Evolutionary conservation across 768 basidiomycete genomes (phyloP).

Genomic region (Tulasnella sp.): DNA sequence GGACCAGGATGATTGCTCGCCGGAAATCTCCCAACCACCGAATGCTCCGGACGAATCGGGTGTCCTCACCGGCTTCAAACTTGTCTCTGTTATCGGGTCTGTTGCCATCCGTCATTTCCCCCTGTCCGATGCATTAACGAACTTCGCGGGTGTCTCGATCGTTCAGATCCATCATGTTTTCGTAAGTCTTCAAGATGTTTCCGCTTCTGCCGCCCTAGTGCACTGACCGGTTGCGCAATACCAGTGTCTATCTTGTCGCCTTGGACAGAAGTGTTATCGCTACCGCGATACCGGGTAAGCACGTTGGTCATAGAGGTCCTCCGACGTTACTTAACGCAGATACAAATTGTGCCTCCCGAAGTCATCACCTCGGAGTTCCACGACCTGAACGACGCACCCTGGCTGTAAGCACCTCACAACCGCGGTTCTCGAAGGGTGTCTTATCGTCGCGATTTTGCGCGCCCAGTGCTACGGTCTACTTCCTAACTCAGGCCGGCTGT

Average conservation of each 20-base stretch:
- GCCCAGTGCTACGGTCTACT: slow-evolving; percentile 4
- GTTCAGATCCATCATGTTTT: background rate
- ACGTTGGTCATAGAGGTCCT: background rate
- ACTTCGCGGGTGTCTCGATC: background rate
- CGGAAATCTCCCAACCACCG: too few species aligned
- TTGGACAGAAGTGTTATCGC: slow-evolving; percentile 12
- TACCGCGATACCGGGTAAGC: background rate
- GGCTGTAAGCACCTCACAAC: background rate
- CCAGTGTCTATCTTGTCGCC: slow-evolving; percentile 3
- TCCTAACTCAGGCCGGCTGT: slow-evolving; percentile 15
- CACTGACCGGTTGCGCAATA: background rate
- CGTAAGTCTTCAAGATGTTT: background rate
- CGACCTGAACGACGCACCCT: slow-evolving; percentile 7
- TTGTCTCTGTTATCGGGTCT: background rate
- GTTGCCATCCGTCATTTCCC: background rate
- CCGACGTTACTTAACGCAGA: background rate
- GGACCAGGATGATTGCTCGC: too few species aligned
- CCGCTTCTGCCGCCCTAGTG: background rate
- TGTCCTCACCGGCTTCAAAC: background rate
- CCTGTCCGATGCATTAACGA: background rate
- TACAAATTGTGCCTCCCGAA: background rate
- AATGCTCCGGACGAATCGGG: background rate
- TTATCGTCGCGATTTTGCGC: background rate
- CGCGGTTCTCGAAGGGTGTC: background rate
- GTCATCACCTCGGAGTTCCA: slow-evolving; percentile 11